Base-by-base conservation (phyloP, 2,329 filamentous ascomycete species). In the Colletotrichum horii region DNA sequence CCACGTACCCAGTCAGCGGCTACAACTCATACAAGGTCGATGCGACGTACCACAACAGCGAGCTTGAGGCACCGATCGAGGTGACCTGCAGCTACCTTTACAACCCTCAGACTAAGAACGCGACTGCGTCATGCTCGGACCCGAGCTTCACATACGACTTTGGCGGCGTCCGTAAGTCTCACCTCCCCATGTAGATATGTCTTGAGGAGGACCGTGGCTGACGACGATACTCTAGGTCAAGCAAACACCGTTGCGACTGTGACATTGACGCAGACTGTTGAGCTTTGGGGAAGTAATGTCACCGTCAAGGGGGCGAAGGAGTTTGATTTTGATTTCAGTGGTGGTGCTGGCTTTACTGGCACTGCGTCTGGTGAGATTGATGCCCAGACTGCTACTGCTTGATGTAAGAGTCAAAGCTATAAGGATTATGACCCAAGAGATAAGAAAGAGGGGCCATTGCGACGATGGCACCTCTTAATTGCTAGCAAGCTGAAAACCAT, bases 71-170 rank as follows among this genome's bases (percentile, higher is more conserved):
- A 12, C 61, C 61, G 12, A 60, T 71, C 26, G 62, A 60, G 24
- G 62, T 71, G 48, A 22, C 70, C 6, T 71, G 70, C 32, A 71
- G 43, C 32, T 66, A 71, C 26, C 70, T 71, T 15, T 71, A 71
- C 11, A 66, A 48, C 62, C 70, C 70, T 14, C 61, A 34, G 6
- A 26, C 38, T 3, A 66, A 66, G 70, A 60, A 48, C 24, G 61
- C 43, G 34, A 66, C 62, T 8, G 70, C 70, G 3, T 71, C 70
- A 11, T 71, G 70, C 52, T 66, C 61, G 6, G 70, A 66, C 34
- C 62, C 52, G 30, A 71, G 69, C 43, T 71, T 71, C n/a, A 43
- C 69, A 12, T 71, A 71, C 14, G 69, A 71, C 16, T 71, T 71
- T 56, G 69, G 69, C 8, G 30, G 30, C 16, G 43, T 71, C 16